phyloP scores from a whole-genome alignment of 2,329 filamentous ascomycete genomes.

The Nectriaceae sp. region DNA sequence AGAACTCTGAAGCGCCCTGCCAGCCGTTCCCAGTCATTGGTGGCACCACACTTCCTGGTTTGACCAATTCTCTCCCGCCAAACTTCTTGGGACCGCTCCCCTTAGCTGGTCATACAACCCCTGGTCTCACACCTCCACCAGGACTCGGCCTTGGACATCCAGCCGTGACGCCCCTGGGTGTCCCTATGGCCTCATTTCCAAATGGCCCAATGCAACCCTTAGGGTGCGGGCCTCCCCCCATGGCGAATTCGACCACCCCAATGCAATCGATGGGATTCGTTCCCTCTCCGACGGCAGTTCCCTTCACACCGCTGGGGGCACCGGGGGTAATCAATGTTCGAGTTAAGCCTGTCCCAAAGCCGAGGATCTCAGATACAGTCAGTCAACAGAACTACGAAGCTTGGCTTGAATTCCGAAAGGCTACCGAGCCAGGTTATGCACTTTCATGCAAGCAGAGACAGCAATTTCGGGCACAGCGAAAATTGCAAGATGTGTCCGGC shows the following conservation, averaged over 20 bases:
- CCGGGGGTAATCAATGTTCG: not conserved
- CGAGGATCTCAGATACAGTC: slow-evolving; percentile 40
- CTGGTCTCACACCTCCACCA: not conserved
- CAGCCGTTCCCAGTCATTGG: not conserved
- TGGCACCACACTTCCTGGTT: not conserved
- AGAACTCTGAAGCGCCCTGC: not conserved
- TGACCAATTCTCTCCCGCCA: not conserved
- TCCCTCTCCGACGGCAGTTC: not conserved
- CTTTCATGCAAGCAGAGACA: slow-evolving; percentile 47
- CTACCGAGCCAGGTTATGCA: slow-evolving; percentile 49
- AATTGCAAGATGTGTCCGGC: slow-evolving; percentile 8
- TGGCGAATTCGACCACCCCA: not conserved
- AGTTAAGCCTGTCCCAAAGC: slow-evolving; percentile 38
- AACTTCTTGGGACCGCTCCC: not conserved
- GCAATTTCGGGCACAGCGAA: slow-evolving; percentile 38
- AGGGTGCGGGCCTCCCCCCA: too few relatives aligned
- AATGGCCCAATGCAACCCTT: too few relatives aligned
- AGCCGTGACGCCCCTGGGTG: not conserved
- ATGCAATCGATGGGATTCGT: not conserved
- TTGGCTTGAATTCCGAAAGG: slow-evolving; percentile 51
- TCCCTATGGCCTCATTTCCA: too few relatives aligned
- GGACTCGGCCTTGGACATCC: not conserved
- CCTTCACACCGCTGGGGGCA: not conserved
- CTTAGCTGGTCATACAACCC: too few relatives aligned
- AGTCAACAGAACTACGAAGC: slow-evolving; percentile 50